A percentile compares a stretch with the other conserved stretches of the same genome.
Conservation (phyloP, 805 yeast species). For the Schizosaccharomyces cryophilus region DNA sequence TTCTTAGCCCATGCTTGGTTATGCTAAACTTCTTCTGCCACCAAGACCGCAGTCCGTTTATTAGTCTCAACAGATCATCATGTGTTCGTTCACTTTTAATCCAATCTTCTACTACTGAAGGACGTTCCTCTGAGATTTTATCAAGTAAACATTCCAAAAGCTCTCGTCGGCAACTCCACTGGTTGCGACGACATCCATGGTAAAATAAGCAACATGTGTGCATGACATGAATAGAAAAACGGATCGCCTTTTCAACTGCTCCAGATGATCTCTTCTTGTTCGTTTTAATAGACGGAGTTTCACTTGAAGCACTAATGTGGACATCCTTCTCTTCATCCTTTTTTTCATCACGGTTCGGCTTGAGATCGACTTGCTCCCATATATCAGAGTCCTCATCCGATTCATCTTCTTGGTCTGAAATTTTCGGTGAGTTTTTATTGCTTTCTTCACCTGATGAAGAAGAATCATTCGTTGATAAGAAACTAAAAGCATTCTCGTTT, state of each 20-base stretch:
- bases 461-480: no score
- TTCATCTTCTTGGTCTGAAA: not conserved
- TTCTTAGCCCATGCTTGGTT: constrained; percentile 17
- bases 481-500: no score
- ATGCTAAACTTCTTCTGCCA: constrained; percentile 37
- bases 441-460: no score
- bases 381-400: not conserved
- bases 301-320: not conserved
- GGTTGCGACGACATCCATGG: not conserved
- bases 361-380: not conserved
- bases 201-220: not conserved
- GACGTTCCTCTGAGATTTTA: not conserved
- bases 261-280: not conserved
- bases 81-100: not conserved
- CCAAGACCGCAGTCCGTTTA: constrained; percentile 14
- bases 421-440: no score
- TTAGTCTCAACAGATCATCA: not conserved
- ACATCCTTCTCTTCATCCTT: not conserved
- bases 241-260: not conserved
- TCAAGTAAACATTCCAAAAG: not conserved
- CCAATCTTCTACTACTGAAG: not conserved
- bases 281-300: not conserved
- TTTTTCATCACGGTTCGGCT: not conserved
- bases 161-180: not conserved
- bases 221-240: not conserved